phyloP scores from a whole-genome alignment of 169 alveolate genomes.

The Plasmodium vivax region DNA sequence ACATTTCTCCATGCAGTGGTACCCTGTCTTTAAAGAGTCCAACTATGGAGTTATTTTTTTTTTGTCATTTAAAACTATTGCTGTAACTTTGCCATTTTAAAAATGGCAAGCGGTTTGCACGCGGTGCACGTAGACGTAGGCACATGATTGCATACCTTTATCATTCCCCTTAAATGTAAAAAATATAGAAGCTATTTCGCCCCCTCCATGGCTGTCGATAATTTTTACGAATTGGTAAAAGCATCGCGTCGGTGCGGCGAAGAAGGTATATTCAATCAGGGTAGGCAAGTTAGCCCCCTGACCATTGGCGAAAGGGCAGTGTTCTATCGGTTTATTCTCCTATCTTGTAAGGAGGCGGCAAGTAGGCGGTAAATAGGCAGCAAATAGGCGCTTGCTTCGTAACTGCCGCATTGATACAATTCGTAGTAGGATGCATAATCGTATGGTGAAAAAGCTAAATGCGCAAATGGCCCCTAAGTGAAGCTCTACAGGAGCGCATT shows the following conservation, averaged over 20 bases:
- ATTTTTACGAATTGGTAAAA: not conserved
- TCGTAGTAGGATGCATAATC: not conserved
- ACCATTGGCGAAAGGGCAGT: not conserved
- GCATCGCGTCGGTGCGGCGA: not conserved
- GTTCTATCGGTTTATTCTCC: not conserved
- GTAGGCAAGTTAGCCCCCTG: not conserved
- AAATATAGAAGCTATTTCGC: not conserved
- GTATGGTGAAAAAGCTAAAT: not conserved
- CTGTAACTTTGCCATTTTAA: not conserved
- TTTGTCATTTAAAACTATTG: not conserved
- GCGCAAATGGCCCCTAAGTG: not conserved
- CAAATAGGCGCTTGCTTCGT: not conserved
- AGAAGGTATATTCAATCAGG: not conserved
- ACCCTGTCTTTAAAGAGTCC: not conserved
- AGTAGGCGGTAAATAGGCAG: not conserved
- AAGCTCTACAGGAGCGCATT: not conserved
- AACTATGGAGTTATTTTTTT: not conserved
- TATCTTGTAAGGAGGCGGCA: not conserved
- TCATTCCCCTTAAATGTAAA: not conserved
- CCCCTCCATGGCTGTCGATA: not conserved
- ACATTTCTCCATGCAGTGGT: not conserved
- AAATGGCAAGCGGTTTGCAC: not conserved
- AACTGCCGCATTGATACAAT: not conserved
- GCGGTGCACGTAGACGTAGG: not conserved
- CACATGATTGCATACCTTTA: not conserved